Evolutionary conservation across 495 filamentous ascomycete species (phyloP), one percentile per base, ranked within the genome.

Genomic region (Jackrogersella multiformis): DNA sequence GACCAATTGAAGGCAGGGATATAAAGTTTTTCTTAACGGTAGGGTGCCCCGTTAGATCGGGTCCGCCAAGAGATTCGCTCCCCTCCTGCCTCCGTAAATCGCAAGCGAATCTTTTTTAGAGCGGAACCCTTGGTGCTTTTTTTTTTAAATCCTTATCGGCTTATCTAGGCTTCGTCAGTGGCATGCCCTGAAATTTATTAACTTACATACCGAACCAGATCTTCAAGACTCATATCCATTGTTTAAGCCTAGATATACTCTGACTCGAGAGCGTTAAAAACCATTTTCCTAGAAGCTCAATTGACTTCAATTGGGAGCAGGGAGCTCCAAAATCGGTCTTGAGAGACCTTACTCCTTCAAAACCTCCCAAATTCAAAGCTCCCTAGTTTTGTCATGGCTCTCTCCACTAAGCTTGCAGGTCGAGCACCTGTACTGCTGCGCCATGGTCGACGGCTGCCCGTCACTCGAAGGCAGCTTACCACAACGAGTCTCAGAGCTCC

Each of bases 401-500:
- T 75, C 61, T 69, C 70, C 56, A 71, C 70, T 58, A 73, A 71
- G 56, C 77, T 82, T 70, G 81, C 80, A 53, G 80, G 81, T 60
- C 78, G 81, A 65, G 79, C 80, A 56, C 81, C 81, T 67, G 76
- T 78, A 39, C 62, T 84, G 51, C 78, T 84, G 70, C 78, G 81
- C 61, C 78, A 82, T 73, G 77, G 77, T 66, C 79, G 78, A 69
- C 81, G 80, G 46, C 62, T 84, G 44, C 79, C 81, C 5, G 64
- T 78, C 38, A 59, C 74, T 12, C 64, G 77, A 56, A 79, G 78
- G 62, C 26, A 77, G 16, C 60, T 84, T 56, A 76, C 77, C 36
- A 69, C 76, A 5, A 71, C 63, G 4, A 68, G 62, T 38, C 62
- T 76, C 35, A 75, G 73, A 53, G 42, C 53, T 55, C 64, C 75